Evolutionary conservation across 2,329 filamentous ascomycete species (phyloP).

Genomic region (Penicillium polonicum): DNA sequence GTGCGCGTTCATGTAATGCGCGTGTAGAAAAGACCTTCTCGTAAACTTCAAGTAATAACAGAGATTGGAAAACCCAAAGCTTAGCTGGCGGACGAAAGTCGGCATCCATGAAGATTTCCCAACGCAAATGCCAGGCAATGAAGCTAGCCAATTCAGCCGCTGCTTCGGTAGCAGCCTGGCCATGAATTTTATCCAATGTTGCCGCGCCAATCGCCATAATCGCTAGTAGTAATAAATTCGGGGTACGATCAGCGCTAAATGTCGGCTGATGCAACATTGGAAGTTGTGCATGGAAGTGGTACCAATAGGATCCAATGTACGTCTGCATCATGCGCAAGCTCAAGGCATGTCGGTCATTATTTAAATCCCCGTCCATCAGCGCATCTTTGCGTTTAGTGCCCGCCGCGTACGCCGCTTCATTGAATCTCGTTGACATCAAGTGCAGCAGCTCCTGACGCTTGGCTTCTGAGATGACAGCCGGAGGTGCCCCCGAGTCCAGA

Average conservation of each 20-base stretch:
- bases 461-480: slow-evolving; percentile 79
- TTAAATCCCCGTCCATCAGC: slow-evolving; percentile 75
- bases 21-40: slow-evolving; percentile 98
- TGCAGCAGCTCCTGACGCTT: slow-evolving; percentile 82
- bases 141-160: slow-evolving; percentile 87
- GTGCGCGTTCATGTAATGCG: slow-evolving; percentile 86
- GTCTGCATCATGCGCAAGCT: slow-evolving; percentile 94
- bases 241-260: slow-evolving; percentile 82
- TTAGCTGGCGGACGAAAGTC: slow-evolving; percentile 91
- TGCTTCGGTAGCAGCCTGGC: slow-evolving; percentile 68
- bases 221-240: slow-evolving; percentile 77
- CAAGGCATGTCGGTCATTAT: slow-evolving; percentile 61
- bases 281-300: slow-evolving; percentile 89
- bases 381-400: slow-evolving; percentile 72
- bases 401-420: slow-evolving; percentile 73
- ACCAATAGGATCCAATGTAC: slow-evolving; percentile 92
- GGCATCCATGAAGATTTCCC: slow-evolving; percentile 90
- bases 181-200: slow-evolving; percentile 80
- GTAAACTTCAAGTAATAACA: slow-evolving; percentile 85
- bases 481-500: slow-evolving; percentile 74
- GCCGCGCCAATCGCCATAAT: slow-evolving; percentile 93
- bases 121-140: slow-evolving; percentile 86
- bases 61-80: slow-evolving; percentile 90
- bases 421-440: slow-evolving; percentile 76
- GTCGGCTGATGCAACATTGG: slow-evolving; percentile 94